Conservation (phyloP, 1,284 basidiomycete genomes). For the Heterobasidion occidentale region DNA sequence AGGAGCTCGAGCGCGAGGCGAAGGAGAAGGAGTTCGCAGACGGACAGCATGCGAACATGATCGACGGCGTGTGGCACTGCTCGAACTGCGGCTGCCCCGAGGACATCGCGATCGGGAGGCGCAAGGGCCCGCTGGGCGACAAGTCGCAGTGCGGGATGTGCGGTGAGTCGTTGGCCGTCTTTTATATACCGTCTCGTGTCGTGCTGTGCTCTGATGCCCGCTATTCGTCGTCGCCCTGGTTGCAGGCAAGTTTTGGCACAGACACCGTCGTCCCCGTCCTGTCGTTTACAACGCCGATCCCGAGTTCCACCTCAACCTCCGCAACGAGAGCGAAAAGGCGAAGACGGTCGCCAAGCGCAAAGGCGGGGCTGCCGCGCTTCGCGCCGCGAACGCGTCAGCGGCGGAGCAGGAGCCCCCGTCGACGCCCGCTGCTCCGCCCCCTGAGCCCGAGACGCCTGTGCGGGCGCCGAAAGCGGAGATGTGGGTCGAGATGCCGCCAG, state of each 20-base stretch:
- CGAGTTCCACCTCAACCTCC: slow-evolving; percentile 55
- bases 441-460: slow-evolving; percentile 46
- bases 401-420: slow-evolving; percentile 21
- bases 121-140: slow-evolving; percentile 86
- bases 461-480: slow-evolving; percentile 32
- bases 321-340: slow-evolving; percentile 45
- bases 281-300: slow-evolving; percentile 71
- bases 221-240: background rate
- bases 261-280: slow-evolving; percentile 70
- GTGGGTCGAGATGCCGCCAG: slow-evolving; percentile 22
- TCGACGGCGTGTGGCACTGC: slow-evolving; percentile 87
- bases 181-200: slow-evolving; percentile 2
- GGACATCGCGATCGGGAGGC: slow-evolving; percentile 70
- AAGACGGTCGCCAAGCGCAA: slow-evolving; percentile 43
- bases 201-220: background rate
- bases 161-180: slow-evolving; percentile 45
- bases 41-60: slow-evolving; percentile 73
- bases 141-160: slow-evolving; percentile 90
- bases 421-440: slow-evolving; percentile 33
- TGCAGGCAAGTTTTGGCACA: slow-evolving; percentile 79
- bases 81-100: slow-evolving; percentile 89
- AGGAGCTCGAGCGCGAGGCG: slow-evolving; percentile 70
- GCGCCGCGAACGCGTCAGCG: slow-evolving; percentile 8
- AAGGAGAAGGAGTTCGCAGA: slow-evolving; percentile 77
- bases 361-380: slow-evolving; percentile 24